Base-by-base conservation (phyloP, 768 basidiomycete species). In the Lactarius trivialis region DNA sequence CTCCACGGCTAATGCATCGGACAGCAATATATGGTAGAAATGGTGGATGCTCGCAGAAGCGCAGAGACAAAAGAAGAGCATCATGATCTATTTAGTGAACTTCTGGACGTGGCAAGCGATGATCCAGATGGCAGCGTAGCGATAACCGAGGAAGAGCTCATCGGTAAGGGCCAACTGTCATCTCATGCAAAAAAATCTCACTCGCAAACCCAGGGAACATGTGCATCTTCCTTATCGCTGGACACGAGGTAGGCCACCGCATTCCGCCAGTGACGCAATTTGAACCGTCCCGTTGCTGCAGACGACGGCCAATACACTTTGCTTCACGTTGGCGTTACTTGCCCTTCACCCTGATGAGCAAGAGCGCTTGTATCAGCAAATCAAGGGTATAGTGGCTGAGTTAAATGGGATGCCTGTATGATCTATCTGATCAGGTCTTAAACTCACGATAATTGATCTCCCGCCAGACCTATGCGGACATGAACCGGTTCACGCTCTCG, bases 191-290 rank as follows among this genome's bases (percentile, higher is more conserved):
- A 17, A 41, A 7, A 6, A 1, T 33, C 19, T 54, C 39, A 37
- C 28, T 26, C 33, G 1, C 28, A 19, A n/a, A 53, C 12, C 14
- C 26, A 65, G 65, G 57, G 26, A 64, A 75, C 58, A 65, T 71
- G 30, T 75, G 70, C 67, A 68, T 75, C 11, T 70, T 75, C 59
- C 64, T 75, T 3, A 56, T 75, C 11, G 74, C 74, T n/a, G 74
- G 74, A 17, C 71, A 73, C 53, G 73, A 73, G 67, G 70, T 71
- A 28, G 60, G 45, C 15, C 21, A 11, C 56, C 4, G 8, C 28
- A n/a, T 15, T 12, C 21, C 30, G 24, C 21, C 19, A 36, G 9
- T 3, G 28, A 9, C 28, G 6, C 15, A 2, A n/a, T 26, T 36
- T 54, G 26, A 41, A n/a, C n/a, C n/a, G n/a, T n/a, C n/a, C n/a